A percentile compares a stretch with the other conserved stretches of the same genome.
Conservation (phyloP, 352 stramenopile genomes). For the Pythium dissotocum region DNA sequence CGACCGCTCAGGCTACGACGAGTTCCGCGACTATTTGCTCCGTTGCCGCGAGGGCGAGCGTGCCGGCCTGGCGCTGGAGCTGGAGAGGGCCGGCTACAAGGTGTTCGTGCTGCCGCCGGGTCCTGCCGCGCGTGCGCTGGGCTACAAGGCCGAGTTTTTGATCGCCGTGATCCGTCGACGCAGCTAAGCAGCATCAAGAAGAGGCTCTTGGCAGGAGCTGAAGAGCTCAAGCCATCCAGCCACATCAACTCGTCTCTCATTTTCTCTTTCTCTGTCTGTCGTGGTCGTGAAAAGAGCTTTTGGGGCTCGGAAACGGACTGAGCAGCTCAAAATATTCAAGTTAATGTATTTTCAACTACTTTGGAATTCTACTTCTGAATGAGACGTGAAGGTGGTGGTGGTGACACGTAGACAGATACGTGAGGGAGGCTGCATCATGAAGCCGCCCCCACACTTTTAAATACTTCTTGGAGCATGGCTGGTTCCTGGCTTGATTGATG, state of each 20-base stretch:
- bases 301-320: not conserved
- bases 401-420: not conserved
- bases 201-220: not conserved
- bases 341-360: constrained; percentile 4
- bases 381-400: not conserved
- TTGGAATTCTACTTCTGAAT: constrained; percentile 1
- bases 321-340: constrained; percentile 1
- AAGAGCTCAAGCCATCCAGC: no score
- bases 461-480: constrained; percentile 3
- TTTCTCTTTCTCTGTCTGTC: not conserved
- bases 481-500: not conserved
- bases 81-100: constrained; percentile 69
- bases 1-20: constrained; percentile 56
- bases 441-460: not conserved
- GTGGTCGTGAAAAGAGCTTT: not conserved
- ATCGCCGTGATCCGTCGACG: constrained; percentile 59
- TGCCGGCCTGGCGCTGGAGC: constrained; percentile 55
- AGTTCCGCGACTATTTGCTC: constrained; percentile 67
- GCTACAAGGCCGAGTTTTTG: constrained; percentile 73
- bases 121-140: constrained; percentile 54
- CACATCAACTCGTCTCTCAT: not conserved
- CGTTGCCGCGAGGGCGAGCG: constrained; percentile 48
- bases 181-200: constrained; percentile 5
- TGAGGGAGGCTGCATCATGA: not conserved
- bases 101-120: constrained; percentile 77